Conservation (phyloP, 352 stramenopile genomes). For the Halophytophthora batemanensis region DNA sequence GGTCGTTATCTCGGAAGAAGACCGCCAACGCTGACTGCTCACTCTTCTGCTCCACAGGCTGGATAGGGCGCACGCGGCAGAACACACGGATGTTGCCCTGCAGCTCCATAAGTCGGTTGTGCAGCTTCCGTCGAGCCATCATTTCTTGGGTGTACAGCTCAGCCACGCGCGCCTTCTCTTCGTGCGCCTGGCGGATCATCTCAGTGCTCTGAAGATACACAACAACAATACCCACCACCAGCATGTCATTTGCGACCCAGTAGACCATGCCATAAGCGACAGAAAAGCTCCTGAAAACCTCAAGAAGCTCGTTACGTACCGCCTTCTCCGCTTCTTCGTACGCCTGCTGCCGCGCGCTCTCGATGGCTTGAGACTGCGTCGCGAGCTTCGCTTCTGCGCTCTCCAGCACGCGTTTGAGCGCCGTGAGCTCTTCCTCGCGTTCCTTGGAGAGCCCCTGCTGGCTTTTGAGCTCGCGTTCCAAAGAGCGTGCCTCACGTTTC, state of each 20-base stretch:
- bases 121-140: slow-evolving; percentile 70
- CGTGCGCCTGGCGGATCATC: slow-evolving; percentile 39
- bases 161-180: slow-evolving; percentile 56
- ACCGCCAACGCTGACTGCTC: slow-evolving; percentile 62
- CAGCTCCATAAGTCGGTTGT: slow-evolving; percentile 90
- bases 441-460: slow-evolving; percentile 48
- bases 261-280: neutral
- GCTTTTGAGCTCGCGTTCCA: slow-evolving; percentile 64
- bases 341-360: slow-evolving; percentile 32
- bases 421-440: slow-evolving; percentile 41
- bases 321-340: slow-evolving; percentile 48
- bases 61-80: slow-evolving; percentile 86
- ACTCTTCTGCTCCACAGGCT: slow-evolving; percentile 67
- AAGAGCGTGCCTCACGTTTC: slow-evolving; percentile 51
- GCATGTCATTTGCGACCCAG: slow-evolving; percentile 1
- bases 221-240: neutral
- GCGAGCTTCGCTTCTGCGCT: slow-evolving; percentile 34
- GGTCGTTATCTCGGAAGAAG: slow-evolving; percentile 72
- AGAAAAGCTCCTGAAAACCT: too few species aligned
- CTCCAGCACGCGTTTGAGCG: slow-evolving; percentile 28
- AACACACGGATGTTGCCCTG: slow-evolving; percentile 94
- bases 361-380: slow-evolving; percentile 28
- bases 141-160: slow-evolving; percentile 75
- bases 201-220: slow-evolving; percentile 35
- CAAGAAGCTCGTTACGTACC: slow-evolving; percentile 43